Conservation (phyloP, 345 rosid genomes). For the Gossypium herbaceum region DNA sequence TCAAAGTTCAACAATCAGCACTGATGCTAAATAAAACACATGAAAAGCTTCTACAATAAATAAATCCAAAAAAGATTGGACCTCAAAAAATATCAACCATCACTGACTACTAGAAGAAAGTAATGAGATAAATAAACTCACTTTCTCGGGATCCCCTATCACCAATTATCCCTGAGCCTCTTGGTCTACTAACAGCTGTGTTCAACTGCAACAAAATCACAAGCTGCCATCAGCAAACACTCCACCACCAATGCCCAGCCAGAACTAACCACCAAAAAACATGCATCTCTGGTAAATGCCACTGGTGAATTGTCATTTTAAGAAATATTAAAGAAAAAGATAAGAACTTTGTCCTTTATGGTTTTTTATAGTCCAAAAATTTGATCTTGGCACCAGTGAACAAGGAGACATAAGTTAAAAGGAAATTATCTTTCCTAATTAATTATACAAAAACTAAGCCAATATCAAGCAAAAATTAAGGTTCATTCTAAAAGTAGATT, state of each 20-base stretch:
- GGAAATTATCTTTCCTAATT: background rate
- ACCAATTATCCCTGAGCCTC: constrained; percentile 45
- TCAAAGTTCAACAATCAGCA: background rate
- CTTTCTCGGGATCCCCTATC: constrained; percentile 79
- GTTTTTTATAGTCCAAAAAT: background rate
- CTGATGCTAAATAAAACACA: background rate
- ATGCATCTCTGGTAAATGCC: background rate
- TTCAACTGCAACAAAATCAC: constrained; percentile 53
- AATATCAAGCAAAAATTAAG: background rate
- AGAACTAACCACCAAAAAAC: constrained; percentile 4
- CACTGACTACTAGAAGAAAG: background rate
- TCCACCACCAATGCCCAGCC: background rate
- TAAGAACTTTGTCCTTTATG: constrained; percentile 1
- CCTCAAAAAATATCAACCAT: constrained; percentile 1
- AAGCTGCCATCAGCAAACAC: constrained; percentile 3
- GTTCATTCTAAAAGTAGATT: background rate
- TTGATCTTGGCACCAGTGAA: background rate
- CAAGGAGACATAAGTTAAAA: background rate
- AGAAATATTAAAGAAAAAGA: background rate
- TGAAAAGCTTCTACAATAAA: background rate
- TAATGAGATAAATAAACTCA: constrained; percentile 33
- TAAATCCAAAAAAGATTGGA: background rate
- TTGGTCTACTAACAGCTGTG: constrained; percentile 61
- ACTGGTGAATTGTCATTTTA: background rate
- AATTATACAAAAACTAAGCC: background rate